Evolutionary conservation across 805 yeast genomes (phyloP).

Genomic region (Zygotorulaspora florentina): DNA sequence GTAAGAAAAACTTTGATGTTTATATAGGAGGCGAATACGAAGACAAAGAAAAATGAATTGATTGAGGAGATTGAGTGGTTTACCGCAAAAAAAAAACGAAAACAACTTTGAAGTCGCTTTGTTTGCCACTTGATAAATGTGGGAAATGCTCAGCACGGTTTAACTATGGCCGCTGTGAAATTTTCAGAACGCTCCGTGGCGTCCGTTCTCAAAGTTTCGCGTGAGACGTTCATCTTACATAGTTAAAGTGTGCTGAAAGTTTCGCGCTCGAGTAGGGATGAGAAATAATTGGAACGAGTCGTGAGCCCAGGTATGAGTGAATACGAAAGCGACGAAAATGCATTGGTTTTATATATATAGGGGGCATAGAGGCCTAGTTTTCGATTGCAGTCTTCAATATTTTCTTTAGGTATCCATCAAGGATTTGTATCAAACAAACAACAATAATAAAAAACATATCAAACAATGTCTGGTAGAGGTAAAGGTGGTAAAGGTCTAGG

Average conservation of each 20-base stretch:
- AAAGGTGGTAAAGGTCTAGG: slow-evolving; percentile 99
- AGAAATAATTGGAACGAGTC: slow-evolving; percentile 13
- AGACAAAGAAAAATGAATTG: neutral
- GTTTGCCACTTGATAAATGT: slow-evolving; percentile 2
- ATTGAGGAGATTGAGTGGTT: neutral
- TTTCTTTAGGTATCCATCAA: neutral
- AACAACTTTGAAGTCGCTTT: neutral
- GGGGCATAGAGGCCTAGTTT: neutral
- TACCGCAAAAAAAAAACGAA: neutral
- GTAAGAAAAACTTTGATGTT: neutral
- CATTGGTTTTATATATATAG: neutral
- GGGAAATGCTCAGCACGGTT: slow-evolving; percentile 22
- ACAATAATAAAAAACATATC: slow-evolving; percentile 12
- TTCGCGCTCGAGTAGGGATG: slow-evolving; percentile 16
- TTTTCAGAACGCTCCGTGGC: slow-evolving; percentile 9
- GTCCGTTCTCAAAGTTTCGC: slow-evolving; percentile 24
- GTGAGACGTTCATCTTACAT: slow-evolving; percentile 5
- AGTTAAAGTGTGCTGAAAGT: slow-evolving; percentile 14
- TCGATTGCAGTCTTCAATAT: neutral
- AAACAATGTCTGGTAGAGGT: slow-evolving; percentile 95
- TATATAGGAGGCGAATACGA: slow-evolving; percentile 2
- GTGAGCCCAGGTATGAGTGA: neutral
- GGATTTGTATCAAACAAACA: slow-evolving; percentile 7
- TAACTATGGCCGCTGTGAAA: slow-evolving; percentile 23
- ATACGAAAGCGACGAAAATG: neutral